These are phyloP conservation scores for Hirsutella thompsonii DNA, from an alignment of 2,329 filamentous ascomycete species.

Conservation along the genomic window DNA sequence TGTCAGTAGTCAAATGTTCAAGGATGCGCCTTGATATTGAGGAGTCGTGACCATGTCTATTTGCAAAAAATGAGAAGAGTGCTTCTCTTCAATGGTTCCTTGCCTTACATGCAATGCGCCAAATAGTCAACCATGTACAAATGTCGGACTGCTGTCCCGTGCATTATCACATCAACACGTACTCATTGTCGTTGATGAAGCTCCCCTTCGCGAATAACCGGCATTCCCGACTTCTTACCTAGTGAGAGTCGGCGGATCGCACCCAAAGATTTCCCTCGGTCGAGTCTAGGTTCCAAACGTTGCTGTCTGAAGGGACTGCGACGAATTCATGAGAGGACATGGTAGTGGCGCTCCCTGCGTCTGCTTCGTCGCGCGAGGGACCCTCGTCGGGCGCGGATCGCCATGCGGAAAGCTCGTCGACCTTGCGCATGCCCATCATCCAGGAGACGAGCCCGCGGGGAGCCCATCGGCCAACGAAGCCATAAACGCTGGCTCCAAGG, in stretches of 20 bases:
- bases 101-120: not conserved
- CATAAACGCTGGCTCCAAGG: constrained; percentile 72
- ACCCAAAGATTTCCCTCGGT: constrained; percentile 33
- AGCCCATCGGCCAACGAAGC: constrained; percentile 69
- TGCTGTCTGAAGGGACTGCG: constrained; percentile 28
- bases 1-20: too few species aligned
- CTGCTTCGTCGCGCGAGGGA: constrained; percentile 22
- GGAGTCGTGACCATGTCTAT: not conserved
- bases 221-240: not conserved
- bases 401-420: constrained; percentile 43
- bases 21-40: not conserved
- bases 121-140: not conserved
- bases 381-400: constrained; percentile 29
- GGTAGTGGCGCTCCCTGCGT: constrained; percentile 15
- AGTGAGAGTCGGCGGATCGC: constrained; percentile 13
- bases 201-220: too few species aligned
- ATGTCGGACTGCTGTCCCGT: not conserved
- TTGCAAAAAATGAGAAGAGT: not conserved
- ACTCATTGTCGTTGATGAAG: too few species aligned
- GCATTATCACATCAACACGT: not conserved
- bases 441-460: constrained; percentile 70
- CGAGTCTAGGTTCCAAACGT: constrained; percentile 28
- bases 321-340: constrained; percentile 33
- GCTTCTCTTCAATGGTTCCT: not conserved
- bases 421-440: constrained; percentile 74